Evolutionary conservation across 306 rosid genomes (phyloP), one percentile per base, ranked within the genome.

Genomic region (Fragaria iinumae): DNA sequence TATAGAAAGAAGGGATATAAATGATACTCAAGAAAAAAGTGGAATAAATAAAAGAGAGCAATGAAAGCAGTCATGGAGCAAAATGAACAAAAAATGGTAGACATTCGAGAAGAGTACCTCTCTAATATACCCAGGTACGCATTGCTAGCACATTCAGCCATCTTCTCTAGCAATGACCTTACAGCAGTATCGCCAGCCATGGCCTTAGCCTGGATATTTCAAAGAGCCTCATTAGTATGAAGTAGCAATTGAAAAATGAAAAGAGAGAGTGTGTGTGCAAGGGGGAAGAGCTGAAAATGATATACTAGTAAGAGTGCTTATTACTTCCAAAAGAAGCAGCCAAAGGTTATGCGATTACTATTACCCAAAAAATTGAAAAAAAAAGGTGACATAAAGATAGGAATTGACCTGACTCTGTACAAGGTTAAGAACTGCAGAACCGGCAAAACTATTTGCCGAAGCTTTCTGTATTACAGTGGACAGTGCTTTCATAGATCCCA

Each of bases 111-210:
- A 53, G 76, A 45, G 50, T 78, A 90, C 98, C 97, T 95, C 88
- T 95, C 96, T 65, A 95, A 81, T 86, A 95, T 95, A 84, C 93
- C 88, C 79, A 92, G 90, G 85, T 92, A 95, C 38, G 98, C 98
- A 81, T 88, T 92, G 86, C 96, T 92, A 43, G 98, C 97, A 82
- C 92, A 86, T 77, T 92, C 93, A 64, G 91, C 71, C 98, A 95
- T 92, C 83, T 92, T 95, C 77, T 95, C 98, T 74, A 95, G 89
- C 88, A 95, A 87, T 69, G 91, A 90, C 85, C 98, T 89, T 34
- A 95, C 90, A 73, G 92, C 88, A 80, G 81, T 89, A 85, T 95
- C 97, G 78, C 98, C 98, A 67, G 97, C 97, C 98, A 95, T 90
- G 83, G 98, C 98, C 92, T 92, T 95, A 77, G 97, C 98, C 98